Base-by-base conservation (phyloP, 2,329 filamentous ascomycete genomes). In the Pyricularia grisea region DNA sequence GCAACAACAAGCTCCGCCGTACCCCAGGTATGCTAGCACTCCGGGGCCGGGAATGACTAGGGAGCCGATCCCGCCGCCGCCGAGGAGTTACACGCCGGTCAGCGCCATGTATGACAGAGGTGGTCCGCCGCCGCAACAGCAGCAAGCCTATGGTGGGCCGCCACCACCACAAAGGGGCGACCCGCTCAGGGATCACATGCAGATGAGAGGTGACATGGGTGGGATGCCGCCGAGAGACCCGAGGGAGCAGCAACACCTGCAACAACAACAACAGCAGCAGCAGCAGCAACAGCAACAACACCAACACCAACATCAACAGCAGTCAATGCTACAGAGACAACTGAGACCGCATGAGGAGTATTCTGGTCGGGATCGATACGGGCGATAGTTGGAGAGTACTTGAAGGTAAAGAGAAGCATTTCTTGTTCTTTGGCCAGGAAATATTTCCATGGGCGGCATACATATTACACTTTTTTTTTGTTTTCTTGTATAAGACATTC, bases 31-130 rank as follows among this genome's bases (percentile, higher is more conserved):
- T 50, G 12, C 70, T 17, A 72, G 66, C 65, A 74, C 73, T 1
- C 73, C 74, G 1, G 72, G 71, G 2, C 73, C 72, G 7, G 68
- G 69, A n/a, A 61, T 61, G 64, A 30, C 7, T 65, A 72, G 72
- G 17, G 71, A 42, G 20, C 69, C 70, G n/a, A 68, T 70, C 23
- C 68, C 71, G 60, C 60, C 60, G 12, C 66, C 69, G 17, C 68
- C 30, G 4, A 65, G 75, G 2, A 74, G 73, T 36, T 77, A 76
- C 67, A 76, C 76, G 2, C 76, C 76, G 0, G 73, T 74, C 1
- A 68, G 68, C n/a, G 72, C 70, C 23, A 77, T 75, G 68, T 75
- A 77, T n/a, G 69, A 67, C 11, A 73, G 74, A 2, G 71, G 71
- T 1, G 73, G 71, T 4, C 72, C 72, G 30, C 70, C 70, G 5